A percentile compares a stretch with the other conserved stretches of the same genome.
Evolutionary conservation across 2,329 filamentous ascomycete species (phyloP).

Genomic region (Neofusicoccum kwambonambiense): DNA sequence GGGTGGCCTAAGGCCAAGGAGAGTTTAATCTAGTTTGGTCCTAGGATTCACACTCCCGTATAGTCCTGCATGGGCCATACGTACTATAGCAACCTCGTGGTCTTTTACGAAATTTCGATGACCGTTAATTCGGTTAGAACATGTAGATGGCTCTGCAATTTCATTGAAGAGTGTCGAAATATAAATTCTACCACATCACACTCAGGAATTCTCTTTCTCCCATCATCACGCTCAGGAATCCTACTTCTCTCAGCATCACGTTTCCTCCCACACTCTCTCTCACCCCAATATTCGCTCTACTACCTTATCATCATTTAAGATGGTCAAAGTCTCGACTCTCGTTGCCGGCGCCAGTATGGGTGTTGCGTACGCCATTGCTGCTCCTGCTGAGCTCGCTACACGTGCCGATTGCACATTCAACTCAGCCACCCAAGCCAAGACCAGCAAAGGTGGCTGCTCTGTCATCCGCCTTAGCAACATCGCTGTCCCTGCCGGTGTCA

Average conservation of each 20-base stretch:
- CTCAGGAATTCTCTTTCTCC: too few species aligned
- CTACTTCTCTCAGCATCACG: neutral
- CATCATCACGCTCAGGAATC: too few species aligned
- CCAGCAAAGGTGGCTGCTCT: constrained; percentile 53
- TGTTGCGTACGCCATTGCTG: neutral
- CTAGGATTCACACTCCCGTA: too few species aligned
- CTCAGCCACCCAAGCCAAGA: constrained; percentile 48
- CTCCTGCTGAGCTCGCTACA: constrained; percentile 14
- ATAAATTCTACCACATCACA: too few species aligned
- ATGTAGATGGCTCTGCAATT: too few species aligned
- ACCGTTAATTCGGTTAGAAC: too few species aligned
- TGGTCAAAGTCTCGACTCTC: constrained; percentile 10
- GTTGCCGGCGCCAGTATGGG: constrained; percentile 6
- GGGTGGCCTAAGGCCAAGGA: too few species aligned
- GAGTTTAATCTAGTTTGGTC: too few species aligned
- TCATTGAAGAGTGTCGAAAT: too few species aligned
- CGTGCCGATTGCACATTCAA: constrained; percentile 53
- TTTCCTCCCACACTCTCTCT: neutral
- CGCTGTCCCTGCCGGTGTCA: constrained; percentile 57
- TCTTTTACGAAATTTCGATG: too few species aligned
- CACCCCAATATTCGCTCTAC: neutral
- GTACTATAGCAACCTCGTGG: too few species aligned
- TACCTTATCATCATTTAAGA: neutral
- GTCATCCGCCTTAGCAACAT: constrained; percentile 55
- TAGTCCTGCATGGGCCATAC: too few species aligned